Base-by-base conservation (phyloP, 495 filamentous ascomycete species). In the Astrothelium macrocarpum region DNA sequence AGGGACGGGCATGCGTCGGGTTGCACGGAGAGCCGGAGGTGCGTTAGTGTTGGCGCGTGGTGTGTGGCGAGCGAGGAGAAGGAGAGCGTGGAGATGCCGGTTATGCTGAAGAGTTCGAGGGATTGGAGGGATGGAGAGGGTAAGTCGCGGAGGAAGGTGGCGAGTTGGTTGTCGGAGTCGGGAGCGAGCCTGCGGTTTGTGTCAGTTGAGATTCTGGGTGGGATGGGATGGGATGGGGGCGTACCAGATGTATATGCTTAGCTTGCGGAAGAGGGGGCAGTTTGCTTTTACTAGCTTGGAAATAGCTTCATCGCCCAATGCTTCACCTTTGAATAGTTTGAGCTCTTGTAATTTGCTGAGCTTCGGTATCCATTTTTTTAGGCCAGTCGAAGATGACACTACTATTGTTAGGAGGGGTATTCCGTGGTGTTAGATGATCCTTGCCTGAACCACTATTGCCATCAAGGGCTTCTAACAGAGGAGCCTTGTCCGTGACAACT, bases 231-330 rank as follows among this genome's bases (percentile, higher is more conserved):
- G 73, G 45, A 78, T 75, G 0, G 74, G 12, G 43, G 23, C 70
- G 53, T 75, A 81, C 78, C 80, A 84, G 59, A 66, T 72, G 62
- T 78, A 86, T 60, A 87, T 83, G 25, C 76, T 80, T 23, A 92
- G 68, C 32, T 80, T 76, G 46, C 81, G 77, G 67, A 92, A 87
- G 11, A 78, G 68, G 2, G 81, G 83, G 64, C 87, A 92, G 67
- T 81, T 75, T 42, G 77, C 65, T 18, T 74, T 71, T 32, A 92
- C 80, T n/a, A 80, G 76, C 10, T 71, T 70, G 16, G 80, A 63
- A 5, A 77, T 80, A 7, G 77, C 76, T 45, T 80, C 78, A 39
- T 78, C 73, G 53, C 73, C 78, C 0, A 92, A 78, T 23, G 82
- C 76, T 29, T 75, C 77, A 5, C 86, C 87, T 63, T 85, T 78